phyloP scores from a whole-genome alignment of 768 basidiomycete genomes.

The Pisolithus tinctorius region DNA sequence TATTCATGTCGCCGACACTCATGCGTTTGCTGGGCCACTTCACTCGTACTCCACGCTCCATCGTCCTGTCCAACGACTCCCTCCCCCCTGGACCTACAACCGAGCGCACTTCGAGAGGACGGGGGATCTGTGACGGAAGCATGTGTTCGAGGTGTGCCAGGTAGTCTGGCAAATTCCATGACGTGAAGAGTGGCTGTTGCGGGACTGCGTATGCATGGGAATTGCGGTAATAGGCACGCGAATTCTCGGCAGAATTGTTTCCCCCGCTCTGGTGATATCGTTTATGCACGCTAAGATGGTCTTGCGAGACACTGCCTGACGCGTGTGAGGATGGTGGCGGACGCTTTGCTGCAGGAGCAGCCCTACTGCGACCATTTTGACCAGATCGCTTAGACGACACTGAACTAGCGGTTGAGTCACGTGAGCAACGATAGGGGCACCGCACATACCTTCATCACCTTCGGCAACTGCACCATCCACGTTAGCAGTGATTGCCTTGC shows the following conservation, averaged over 20 bases:
- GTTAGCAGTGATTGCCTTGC: constrained; percentile 16
- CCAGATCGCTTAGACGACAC: constrained; percentile 28
- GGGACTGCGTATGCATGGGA: constrained; percentile 75
- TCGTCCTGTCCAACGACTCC: constrained; percentile 52
- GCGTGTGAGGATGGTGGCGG: constrained; percentile 25
- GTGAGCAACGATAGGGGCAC: constrained; percentile 23
- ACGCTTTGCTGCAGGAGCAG: constrained; percentile 24
- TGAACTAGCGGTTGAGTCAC: constrained; percentile 30
- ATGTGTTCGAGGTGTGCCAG: constrained; percentile 80
- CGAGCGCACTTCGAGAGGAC: constrained; percentile 63
- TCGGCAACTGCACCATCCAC: constrained; percentile 31
- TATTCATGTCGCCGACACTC: constrained; percentile 97
- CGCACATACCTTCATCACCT: constrained; percentile 54
- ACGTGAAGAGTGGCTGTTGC: constrained; percentile 72
- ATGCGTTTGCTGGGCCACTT: constrained; percentile 92
- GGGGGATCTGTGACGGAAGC: constrained; percentile 69
- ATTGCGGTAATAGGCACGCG: constrained; percentile 62
- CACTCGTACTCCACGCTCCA: constrained; percentile 78
- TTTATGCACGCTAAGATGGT: constrained; percentile 34
- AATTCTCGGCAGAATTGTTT: constrained; percentile 37
- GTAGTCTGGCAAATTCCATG: constrained; percentile 93
- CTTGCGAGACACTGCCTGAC: constrained; percentile 31
- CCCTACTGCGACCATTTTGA: constrained; percentile 36
- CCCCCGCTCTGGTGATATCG: constrained; percentile 40
- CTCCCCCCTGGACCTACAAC: constrained; percentile 37